phyloP scores from a whole-genome alignment of 2,329 filamentous ascomycete species.

The Diplodia intermedia region DNA sequence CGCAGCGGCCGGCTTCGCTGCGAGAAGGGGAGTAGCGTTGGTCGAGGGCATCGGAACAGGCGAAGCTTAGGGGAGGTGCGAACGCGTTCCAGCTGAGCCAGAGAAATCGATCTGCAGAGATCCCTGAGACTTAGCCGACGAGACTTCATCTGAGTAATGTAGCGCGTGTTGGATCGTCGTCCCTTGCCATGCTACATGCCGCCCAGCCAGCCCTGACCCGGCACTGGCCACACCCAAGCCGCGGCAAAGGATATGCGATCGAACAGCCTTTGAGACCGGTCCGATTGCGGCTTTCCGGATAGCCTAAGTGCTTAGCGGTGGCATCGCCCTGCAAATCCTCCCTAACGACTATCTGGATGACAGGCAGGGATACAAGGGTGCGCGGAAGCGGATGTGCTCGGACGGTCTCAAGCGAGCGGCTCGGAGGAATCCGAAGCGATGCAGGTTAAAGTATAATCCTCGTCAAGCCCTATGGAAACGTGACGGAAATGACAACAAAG shows the following conservation, averaged over 20 bases:
- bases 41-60: background rate
- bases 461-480: background rate
- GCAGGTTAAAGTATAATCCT: background rate
- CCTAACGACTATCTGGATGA: background rate
- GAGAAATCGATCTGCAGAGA: background rate
- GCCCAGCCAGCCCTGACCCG: background rate
- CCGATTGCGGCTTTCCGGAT: slow-evolving; percentile 21
- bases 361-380: slow-evolving; percentile 26
- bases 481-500: background rate
- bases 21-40: background rate
- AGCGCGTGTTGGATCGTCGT: background rate
- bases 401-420: slow-evolving; percentile 7
- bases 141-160: background rate
- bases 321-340: slow-evolving; percentile 5
- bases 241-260: background rate
- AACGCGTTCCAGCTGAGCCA: background rate
- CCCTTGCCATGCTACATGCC: background rate
- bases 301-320: slow-evolving; percentile 3
- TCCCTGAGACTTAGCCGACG: background rate
- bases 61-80: background rate
- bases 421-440: slow-evolving; percentile 1
- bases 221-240: background rate
- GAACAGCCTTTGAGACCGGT: background rate
- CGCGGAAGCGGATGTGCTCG: slow-evolving; percentile 27
- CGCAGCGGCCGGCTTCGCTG: background rate